Base-by-base conservation (phyloP, 2,329 filamentous ascomycete species). In the Massarina eburnea region DNA sequence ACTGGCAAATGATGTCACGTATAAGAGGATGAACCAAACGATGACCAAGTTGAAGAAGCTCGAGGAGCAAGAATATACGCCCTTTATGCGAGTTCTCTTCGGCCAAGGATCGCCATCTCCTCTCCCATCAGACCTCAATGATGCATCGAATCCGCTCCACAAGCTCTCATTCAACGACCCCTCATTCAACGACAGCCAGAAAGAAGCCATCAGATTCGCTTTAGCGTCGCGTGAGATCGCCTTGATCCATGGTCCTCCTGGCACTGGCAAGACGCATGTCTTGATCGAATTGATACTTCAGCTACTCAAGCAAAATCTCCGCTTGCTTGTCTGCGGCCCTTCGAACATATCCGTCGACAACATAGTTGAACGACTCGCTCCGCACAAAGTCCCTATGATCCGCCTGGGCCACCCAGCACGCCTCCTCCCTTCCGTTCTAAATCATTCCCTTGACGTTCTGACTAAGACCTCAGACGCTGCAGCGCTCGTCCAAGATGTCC, bases 311-410 rank as follows among this genome's bases (percentile, higher is more conserved):
- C 81, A 82, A 19, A 80, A 84, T 26, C 79, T 85, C 43, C 83
- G 91, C 1, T 77, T 97, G 9, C 78, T 97, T 1, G 92, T 97
- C n/a, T 97, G 94, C 61, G 94, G 92, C 0, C 94, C 94, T 0
- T 96, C 90, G 22, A 99, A 99, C 67, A 91, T 99, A 58, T 94
- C 90, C 0, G 94, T 99, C 1, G 94, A 99, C 78, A 99, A 99
- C 64, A 95, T 99, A 46, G 91, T 96, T 8, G 94, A 99, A 71
- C 84, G 94, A 7, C 80, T 97, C 1, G 83, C 91, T 2, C 84
- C 88, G 0, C 88, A 91, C 68, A 91, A 90, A 61, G 79, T 96
- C 1, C 86, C 90, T 0, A 90, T 97, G 59, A 81, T 97, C 27
- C 86, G 94, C 1, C 81, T 99, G 1, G 94, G 94, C 1, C 94